Evolutionary conservation across 768 basidiomycete species (phyloP).

Genomic region (Holtermanniella nyarrowii): DNA sequence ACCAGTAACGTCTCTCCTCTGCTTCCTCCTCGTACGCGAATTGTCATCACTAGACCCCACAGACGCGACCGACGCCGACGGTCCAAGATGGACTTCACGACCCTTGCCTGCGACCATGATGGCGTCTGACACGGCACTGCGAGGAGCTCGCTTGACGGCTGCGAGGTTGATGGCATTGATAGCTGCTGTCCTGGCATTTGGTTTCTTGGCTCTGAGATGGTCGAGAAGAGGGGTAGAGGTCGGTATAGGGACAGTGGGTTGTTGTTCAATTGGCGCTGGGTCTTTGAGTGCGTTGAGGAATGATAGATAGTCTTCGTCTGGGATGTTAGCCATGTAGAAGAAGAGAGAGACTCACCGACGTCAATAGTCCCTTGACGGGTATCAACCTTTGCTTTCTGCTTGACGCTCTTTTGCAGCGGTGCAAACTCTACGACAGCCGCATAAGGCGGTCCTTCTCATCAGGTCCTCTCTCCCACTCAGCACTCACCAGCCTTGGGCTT

Average conservation of each 20-base stretch:
- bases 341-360: constrained; percentile 50
- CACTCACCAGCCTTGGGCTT: constrained; percentile 75
- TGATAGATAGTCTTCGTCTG: constrained; percentile 42
- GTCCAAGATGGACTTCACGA: constrained; percentile 15
- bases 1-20: background rate
- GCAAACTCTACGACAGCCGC: constrained; percentile 88
- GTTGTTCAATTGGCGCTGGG: too few species aligned
- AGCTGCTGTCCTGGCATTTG: constrained; percentile 10
- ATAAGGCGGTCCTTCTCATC: constrained; percentile 65
- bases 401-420: constrained; percentile 75
- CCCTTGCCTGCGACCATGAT: constrained; percentile 30
- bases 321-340: too few species aligned
- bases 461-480: background rate
- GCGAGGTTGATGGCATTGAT: constrained; percentile 19
- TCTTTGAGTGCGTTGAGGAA: constrained; percentile 73
- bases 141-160: constrained; percentile 19
- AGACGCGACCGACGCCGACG: background rate
- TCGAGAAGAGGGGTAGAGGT: constrained; percentile 87
- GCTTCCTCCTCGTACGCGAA: constrained; percentile 8
- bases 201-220: constrained; percentile 56
- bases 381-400: constrained; percentile 52
- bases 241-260: constrained; percentile 49
- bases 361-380: constrained; percentile 78
- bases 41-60: background rate
- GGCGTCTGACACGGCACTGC: constrained; percentile 4